A percentile compares a stretch with the other conserved stretches of the same genome.
phyloP scores from a whole-genome alignment of 2,329 filamentous ascomycete genomes.

The Aureobasidium sp. region DNA sequence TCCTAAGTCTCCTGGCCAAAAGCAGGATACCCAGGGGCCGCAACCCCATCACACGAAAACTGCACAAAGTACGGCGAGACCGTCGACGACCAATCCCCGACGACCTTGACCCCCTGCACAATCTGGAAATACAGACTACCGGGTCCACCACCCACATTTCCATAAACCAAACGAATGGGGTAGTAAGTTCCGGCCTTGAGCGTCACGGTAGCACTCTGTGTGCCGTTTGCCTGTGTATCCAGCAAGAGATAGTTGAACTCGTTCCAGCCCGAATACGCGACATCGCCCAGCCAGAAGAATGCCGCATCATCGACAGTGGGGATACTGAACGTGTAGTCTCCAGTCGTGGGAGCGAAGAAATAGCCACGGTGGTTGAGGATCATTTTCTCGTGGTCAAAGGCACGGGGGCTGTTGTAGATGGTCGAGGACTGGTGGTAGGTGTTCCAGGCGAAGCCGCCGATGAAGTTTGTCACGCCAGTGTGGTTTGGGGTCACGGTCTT shows the following conservation, averaged over 20 bases:
- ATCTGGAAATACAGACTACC: background rate
- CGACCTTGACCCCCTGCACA: background rate
- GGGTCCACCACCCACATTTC: background rate
- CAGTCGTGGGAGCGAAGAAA: background rate
- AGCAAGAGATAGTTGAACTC: background rate
- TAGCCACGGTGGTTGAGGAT: background rate
- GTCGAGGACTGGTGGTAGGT: background rate
- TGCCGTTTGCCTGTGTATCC: background rate
- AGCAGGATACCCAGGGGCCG: background rate
- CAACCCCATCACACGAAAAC: background rate
- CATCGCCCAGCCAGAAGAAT: background rate
- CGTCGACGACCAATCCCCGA: background rate
- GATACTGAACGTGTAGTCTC: background rate
- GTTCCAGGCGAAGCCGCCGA: background rate
- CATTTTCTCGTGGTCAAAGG: background rate
- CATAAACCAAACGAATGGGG: background rate
- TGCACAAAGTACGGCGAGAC: background rate
- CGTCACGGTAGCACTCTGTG: background rate
- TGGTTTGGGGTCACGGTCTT: background rate
- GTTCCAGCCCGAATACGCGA: background rate
- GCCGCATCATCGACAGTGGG: background rate
- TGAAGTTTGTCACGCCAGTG: background rate
- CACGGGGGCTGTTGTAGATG: background rate
- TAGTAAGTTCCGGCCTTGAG: background rate
- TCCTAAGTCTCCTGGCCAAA: background rate